Conservation (phyloP, 768 basidiomycete species). For the Paxillus rubicundulus region DNA sequence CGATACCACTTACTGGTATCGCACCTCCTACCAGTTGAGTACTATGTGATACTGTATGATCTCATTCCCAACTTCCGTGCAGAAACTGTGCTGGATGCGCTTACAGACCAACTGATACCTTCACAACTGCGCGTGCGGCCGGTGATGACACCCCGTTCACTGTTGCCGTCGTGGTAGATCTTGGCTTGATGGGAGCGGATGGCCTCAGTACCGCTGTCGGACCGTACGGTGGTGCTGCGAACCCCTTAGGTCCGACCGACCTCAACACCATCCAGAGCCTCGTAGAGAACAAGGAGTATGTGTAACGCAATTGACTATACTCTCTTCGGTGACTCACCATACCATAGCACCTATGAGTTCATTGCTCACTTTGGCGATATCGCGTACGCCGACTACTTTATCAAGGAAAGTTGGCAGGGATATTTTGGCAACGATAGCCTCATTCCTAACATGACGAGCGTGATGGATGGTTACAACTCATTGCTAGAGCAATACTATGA, state of each 20-base stretch:
- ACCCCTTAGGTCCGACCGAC: slow-evolving; percentile 24
- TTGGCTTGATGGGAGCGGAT: slow-evolving; percentile 27
- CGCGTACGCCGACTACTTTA: slow-evolving; percentile 29
- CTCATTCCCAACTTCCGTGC: background rate
- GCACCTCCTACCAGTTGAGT: slow-evolving; percentile 25
- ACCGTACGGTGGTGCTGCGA: slow-evolving; percentile 18
- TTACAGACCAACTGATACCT: slow-evolving; percentile 23
- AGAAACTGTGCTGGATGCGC: slow-evolving; percentile 29
- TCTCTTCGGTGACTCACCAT: background rate
- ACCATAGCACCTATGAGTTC: slow-evolving; percentile 23
- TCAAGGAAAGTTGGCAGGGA: slow-evolving; percentile 30
- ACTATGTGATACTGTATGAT: background rate
- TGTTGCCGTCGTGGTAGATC: slow-evolving; percentile 26
- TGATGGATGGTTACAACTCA: slow-evolving; percentile 23
- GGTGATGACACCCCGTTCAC: slow-evolving; percentile 21
- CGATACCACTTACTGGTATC: slow-evolving; percentile 27
- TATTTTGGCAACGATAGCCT: slow-evolving; percentile 29
- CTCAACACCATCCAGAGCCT: slow-evolving; percentile 31
- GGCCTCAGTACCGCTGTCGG: slow-evolving; percentile 31
- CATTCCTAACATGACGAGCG: slow-evolving; percentile 24
- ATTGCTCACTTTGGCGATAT: slow-evolving; percentile 26
- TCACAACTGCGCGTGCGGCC: slow-evolving; percentile 19
- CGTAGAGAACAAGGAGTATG: slow-evolving; percentile 27
- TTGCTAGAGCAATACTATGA: slow-evolving; percentile 28
- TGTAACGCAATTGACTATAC: background rate